Percentiles rank a stretch among this genome's conserved stretches.
Conservation (phyloP, 345 rosid species). For the Cardamine occulta region DNA sequence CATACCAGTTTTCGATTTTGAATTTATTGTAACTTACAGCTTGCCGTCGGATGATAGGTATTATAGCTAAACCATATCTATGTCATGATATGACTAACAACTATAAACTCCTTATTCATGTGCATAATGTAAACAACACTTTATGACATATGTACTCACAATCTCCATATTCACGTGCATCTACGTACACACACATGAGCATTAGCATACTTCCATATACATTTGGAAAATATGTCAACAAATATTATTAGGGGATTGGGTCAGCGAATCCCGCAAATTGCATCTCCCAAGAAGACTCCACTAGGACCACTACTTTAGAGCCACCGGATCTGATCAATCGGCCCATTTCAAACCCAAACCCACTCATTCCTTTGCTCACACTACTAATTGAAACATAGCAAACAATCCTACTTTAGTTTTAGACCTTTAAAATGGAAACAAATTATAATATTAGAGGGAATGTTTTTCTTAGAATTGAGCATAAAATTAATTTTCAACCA, state of each 20-base stretch:
- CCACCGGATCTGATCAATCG: not conserved
- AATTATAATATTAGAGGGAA: not conserved
- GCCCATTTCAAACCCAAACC: constrained; percentile 26
- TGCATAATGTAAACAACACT: constrained; percentile 14
- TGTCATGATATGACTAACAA: not conserved
- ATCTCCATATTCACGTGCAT: constrained; percentile 34
- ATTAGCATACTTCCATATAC: not conserved
- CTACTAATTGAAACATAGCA: not conserved
- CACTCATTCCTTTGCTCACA: not conserved
- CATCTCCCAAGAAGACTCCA: not conserved
- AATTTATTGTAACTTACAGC: not conserved
- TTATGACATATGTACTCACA: constrained; percentile 19
- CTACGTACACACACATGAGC: constrained; percentile 5
- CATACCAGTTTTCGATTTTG: too few species aligned
- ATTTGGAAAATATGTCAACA: constrained; percentile 4
- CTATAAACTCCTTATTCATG: constrained; percentile 18
- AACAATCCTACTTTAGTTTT: not conserved
- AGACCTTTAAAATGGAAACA: not conserved
- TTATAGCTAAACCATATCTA: not conserved
- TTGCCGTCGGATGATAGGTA: not conserved
- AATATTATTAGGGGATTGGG: not conserved
- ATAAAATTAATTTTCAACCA: not conserved
- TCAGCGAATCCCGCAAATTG: constrained; percentile 14
- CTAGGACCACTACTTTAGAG: not conserved
- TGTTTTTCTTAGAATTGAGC: not conserved